Base-by-base conservation (phyloP, 768 basidiomycete species). In the Lactarius sp. region DNA sequence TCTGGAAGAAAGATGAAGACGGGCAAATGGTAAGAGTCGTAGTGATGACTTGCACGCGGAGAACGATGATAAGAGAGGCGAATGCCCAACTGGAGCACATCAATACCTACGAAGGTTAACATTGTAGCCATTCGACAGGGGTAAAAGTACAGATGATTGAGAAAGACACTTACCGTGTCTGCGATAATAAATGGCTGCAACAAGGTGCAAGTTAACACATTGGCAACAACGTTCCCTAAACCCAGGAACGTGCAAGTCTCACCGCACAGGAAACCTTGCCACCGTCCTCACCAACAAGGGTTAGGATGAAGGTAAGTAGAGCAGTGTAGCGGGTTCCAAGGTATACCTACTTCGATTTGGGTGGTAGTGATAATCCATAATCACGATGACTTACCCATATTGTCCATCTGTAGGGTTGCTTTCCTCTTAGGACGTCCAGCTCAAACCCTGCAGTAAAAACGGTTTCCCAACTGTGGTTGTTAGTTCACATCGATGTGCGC, bases 321-420 rank as follows among this genome's bases (percentile, higher is more conserved):
- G 16, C 18, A 3, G 47, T 27, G 42, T 62, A 62, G 18, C 62
- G 62, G 9, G 41, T 52, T 46, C 56, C 56, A 4, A 63, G 44
- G n/a, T 63, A 63, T 20, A 58, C 20, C 62, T 63, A n/a, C 31
- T 14, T 52, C 33, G 16, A n/a, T 59, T 27, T 39, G 27, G 27
- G 2, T 0, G 37, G 22, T 39, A 20, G 34, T n/a, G 16, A 31
- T 18, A 14, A 18, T 16, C 27, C 6, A 31, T 31, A 39, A 10
- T 6, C 4, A 18, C 22, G 18, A 51, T 22, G 13, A 14, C 58
- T 59, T 47, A 59, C 58, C 58, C 49, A 59, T n/a, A 59, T 41
- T 20, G 58, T 59, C 49, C 58, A 51, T 14, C 42, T 27, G 27
- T 27, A 27, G 27, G 27, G 27, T 27, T 27, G 27, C 2, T 27